Base-by-base conservation (phyloP, 2,329 filamentous ascomycete genomes). In the Cordyceps cicadae region DNA sequence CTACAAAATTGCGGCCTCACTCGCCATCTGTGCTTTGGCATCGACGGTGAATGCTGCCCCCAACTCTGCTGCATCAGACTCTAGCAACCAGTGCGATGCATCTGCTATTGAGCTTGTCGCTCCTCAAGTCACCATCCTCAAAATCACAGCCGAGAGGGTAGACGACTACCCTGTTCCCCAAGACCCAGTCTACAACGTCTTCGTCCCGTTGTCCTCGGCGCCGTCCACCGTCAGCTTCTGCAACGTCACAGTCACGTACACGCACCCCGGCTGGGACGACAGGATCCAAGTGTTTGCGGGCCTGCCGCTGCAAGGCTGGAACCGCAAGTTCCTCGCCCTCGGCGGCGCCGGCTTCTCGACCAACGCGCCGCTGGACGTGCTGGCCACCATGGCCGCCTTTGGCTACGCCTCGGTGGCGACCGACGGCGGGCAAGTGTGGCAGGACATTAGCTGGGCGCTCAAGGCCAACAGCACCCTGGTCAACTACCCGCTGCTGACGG, bases 401-500 rank as follows among this genome's bases (percentile, higher is more conserved):
- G 56, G 56, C 21, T 59, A 59, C 3, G 56, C 56, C 1, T n/a
- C 48, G 4, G 34, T 48, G 8, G 11, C 49, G 26, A 59, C 56
- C 1, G 56, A 59, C 26, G 56, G 39, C 12, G 34, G 49, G 8
- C 45, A 51, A 24, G 3, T 9, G 3, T 4, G 4, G 17, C 26
- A 39, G 7, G 46, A 49, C 0, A 29, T 60, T 0, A 12, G 9
- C 1, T 70, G 68, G 68, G 68, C 64, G 0, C 52, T 67, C 0
- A 41, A 58, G 0, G 65, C 59, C 5, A 51, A 56, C 0, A 64
- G 67, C 8, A 67, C 68, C 17, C 21, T 32, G 0, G 55, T 70
- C 19, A 66, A 73, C 21, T 61, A 63, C 34, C 64, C 65, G 1
- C 62, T 66, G 3, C 50, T 71, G 9, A 66, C 70, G 14, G 67